Evolutionary conservation across 495 filamentous ascomycete species (phyloP), one percentile per base, ranked within the genome.

Genomic region (Tuber calosporum): DNA sequence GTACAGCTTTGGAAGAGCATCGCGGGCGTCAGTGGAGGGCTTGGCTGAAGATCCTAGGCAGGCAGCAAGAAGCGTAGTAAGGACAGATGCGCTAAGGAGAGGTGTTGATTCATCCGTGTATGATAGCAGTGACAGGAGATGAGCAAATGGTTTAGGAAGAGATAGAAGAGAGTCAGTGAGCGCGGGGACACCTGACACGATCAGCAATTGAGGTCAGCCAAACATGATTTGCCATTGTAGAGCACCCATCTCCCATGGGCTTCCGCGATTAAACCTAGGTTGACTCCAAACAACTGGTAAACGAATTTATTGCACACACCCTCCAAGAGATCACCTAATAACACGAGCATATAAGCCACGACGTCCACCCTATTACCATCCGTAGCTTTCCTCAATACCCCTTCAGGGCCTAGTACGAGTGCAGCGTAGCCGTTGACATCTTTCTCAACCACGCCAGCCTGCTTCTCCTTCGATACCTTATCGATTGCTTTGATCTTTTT

Each of bases 401-500:
- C 79, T 20, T 74, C 66, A 53, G 78, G 74, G 66, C 95, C 95
- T 11, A 97, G 85, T 76, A 99, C 88, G 75, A 98, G 86, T 66
- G 85, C 84, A 69, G 87, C 86, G 84, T 97, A 99, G 43, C 88
- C 91, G 68, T 89, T 84, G 11, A 93, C 83, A 82, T 97, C 92
- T 37, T 84, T 83, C 81, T 96, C 92, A 74, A 98, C 88, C 41
- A 89, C 90, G 78, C 93, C 87, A 79, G 88, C 89, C 80, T 94
- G 89, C 82, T 95, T 92, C 70, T 93, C 91, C 80, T 91, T 93
- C 78, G 93, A 91, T 76, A 95, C 93, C 84, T 97, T 99, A 83
- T 98, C 96, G 78, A 97, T 92, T 69, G 95, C 92, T 84, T 95
- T 94, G 85, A 99, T 98, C 86, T 92, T 94, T 85, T 91, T 93